Conservation (phyloP, 169 alveolate genomes). For the Plasmodium falciparum region DNA sequence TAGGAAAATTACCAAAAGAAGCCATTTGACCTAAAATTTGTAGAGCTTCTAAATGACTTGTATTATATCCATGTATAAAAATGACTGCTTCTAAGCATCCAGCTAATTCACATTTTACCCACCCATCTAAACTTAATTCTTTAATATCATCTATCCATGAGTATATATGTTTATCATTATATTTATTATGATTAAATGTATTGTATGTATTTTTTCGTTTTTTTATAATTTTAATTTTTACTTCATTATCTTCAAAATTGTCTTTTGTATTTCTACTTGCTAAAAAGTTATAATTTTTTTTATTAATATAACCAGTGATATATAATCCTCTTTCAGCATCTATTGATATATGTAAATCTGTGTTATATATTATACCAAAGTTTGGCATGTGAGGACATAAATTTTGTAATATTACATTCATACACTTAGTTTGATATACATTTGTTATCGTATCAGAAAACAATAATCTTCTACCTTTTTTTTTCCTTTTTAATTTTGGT, state of each 20-base stretch:
- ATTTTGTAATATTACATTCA: constrained; percentile 81
- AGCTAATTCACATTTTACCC: constrained; percentile 84
- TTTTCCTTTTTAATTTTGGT: constrained; percentile 67
- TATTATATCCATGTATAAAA: constrained; percentile 87
- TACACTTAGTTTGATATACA: constrained; percentile 66
- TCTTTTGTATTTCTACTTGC: constrained; percentile 48
- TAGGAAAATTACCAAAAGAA: constrained; percentile 89
- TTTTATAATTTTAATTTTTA: constrained; percentile 57
- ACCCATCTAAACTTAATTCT: constrained; percentile 76
- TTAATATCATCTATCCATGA: constrained; percentile 73
- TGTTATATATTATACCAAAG: constrained; percentile 83
- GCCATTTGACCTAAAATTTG: constrained; percentile 87
- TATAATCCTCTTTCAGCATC: constrained; percentile 87
- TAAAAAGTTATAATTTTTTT: constrained; percentile 69
- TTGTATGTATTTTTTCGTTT: constrained; percentile 70
- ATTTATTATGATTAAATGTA: constrained; percentile 73
- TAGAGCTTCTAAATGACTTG: constrained; percentile 78
- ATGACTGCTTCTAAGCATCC: constrained; percentile 85
- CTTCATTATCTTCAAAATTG: constrained; percentile 74
- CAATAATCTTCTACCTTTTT: constrained; percentile 24
- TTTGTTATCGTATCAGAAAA: constrained; percentile 73
- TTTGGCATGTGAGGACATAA: constrained; percentile 88
- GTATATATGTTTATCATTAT: constrained; percentile 15
- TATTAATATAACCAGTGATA: constrained; percentile 81
- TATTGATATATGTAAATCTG: constrained; percentile 85